Evolutionary conservation across 2,329 filamentous ascomycete species (phyloP).

Genomic region (Ophiosphaerella korrae): DNA sequence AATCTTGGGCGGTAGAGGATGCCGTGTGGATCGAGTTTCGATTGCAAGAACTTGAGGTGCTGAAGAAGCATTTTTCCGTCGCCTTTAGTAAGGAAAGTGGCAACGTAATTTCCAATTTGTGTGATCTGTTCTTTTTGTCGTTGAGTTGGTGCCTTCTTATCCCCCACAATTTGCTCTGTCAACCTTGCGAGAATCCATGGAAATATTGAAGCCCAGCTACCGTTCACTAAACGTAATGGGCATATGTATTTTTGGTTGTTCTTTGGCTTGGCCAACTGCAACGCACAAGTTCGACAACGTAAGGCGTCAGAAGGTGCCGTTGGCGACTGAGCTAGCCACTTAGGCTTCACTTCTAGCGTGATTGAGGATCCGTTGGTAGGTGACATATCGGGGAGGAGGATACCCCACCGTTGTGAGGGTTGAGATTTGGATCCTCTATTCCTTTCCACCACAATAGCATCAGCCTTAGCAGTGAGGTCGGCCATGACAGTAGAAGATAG

Average conservation of each 20-base stretch:
- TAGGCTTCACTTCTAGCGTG: slow-evolving; percentile 54
- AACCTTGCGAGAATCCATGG: slow-evolving; percentile 20
- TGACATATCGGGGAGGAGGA: slow-evolving; percentile 41
- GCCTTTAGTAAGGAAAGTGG: slow-evolving; percentile 33
- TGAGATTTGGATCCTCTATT: not conserved
- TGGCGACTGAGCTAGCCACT: slow-evolving; percentile 55
- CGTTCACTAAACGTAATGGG: slow-evolving; percentile 48
- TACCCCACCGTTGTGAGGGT: slow-evolving; percentile 19
- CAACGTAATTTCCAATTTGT: slow-evolving; percentile 16
- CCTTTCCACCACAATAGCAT: slow-evolving; percentile 7
- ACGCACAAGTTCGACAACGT: slow-evolving; percentile 54
- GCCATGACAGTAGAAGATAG: slow-evolving; percentile 16
- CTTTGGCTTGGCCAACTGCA: slow-evolving; percentile 43
- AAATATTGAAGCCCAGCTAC: slow-evolving; percentile 20
- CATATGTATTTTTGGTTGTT: slow-evolving; percentile 40
- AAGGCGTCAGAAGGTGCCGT: slow-evolving; percentile 47
- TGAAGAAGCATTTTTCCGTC: slow-evolving; percentile 45
- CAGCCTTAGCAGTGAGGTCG: slow-evolving; percentile 11
- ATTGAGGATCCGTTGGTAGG: slow-evolving; percentile 22
- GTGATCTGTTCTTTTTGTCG: not conserved
- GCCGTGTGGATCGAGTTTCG: slow-evolving; percentile 46
- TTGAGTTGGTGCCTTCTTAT: not conserved
- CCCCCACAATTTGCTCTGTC: slow-evolving; percentile 6
- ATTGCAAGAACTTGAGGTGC: slow-evolving; percentile 46
- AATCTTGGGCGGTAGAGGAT: slow-evolving; percentile 9